phyloP scores from a whole-genome alignment of 345 rosid species.

The Abelmoschus esculentus region DNA sequence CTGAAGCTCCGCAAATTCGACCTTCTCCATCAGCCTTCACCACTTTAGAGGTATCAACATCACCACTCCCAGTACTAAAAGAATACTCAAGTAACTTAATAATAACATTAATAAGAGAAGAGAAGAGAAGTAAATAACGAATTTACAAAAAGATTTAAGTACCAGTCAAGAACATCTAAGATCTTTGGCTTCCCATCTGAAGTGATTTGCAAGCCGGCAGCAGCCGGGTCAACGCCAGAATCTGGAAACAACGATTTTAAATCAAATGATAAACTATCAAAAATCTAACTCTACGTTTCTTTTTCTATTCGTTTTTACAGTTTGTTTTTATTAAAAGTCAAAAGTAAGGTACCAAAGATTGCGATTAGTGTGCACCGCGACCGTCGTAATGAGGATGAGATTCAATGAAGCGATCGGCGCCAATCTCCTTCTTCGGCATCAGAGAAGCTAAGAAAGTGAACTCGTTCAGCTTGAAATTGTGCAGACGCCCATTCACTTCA shows the following conservation, averaged over 20 bases:
- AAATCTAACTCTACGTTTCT: neutral
- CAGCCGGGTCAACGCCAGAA: slow-evolving; percentile 95
- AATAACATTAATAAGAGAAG: neutral
- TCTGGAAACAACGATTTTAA: slow-evolving; percentile 30
- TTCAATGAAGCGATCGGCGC: slow-evolving; percentile 74
- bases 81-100: neutral
- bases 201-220: slow-evolving; percentile 78
- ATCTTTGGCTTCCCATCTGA: slow-evolving; percentile 95
- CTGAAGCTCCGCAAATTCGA: slow-evolving; percentile 74
- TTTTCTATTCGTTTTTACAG: neutral
- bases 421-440: slow-evolving; percentile 92
- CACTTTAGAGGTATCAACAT: slow-evolving; percentile 83
- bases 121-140: neutral
- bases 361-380: slow-evolving; percentile 80
- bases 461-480: slow-evolving; percentile 65
- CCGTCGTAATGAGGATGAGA: slow-evolving; percentile 71
- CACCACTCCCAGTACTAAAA: slow-evolving; percentile 92
- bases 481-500: slow-evolving; percentile 46
- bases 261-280: neutral
- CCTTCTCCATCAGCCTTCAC: slow-evolving; percentile 74
- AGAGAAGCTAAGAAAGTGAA: slow-evolving; percentile 88
- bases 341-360: slow-evolving; percentile 56
- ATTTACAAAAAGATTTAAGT: neutral
- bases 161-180: slow-evolving; percentile 92
- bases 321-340: neutral